Evolutionary conservation across 2,329 filamentous ascomycete genomes (phyloP).

Genomic region (Fusarium sp.): DNA sequence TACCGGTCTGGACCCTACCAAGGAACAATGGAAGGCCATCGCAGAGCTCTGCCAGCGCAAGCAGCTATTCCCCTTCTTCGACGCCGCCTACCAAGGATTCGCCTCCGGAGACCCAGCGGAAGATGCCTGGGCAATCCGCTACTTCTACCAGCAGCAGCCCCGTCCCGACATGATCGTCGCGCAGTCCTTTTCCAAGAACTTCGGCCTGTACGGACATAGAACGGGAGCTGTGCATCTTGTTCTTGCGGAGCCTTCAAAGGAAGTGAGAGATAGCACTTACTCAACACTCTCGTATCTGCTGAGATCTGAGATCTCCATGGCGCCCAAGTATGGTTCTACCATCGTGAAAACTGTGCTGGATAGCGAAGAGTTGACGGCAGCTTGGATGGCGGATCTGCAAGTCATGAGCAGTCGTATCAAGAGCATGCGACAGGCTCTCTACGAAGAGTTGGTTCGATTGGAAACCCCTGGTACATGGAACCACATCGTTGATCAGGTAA

Average conservation of each 20-base stretch:
- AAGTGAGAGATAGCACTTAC: conserved; percentile 18
- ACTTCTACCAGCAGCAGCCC: conserved; percentile 74
- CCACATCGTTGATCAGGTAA: conserved; percentile 84
- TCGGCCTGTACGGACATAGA: conserved; percentile 97
- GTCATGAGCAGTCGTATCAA: conserved; percentile 97
- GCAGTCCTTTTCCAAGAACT: conserved; percentile 97
- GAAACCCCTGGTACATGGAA: conserved; percentile 92
- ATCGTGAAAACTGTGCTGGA: conserved; percentile 90
- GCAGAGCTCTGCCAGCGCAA: conserved; percentile 79
- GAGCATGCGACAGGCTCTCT: conserved; percentile 84
- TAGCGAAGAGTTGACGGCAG: conserved; percentile 79
- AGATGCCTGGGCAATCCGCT: conserved; percentile 89
- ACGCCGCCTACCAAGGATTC: conserved; percentile 97
- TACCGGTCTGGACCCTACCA: conserved; percentile 92
- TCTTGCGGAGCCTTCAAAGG: conserved; percentile 87
- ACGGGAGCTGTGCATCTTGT: conserved; percentile 96
- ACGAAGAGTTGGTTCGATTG: conserved; percentile 83
- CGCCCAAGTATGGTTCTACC: conserved; percentile 90
- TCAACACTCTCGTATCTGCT: conserved; percentile 72
- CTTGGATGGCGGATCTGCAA: conserved; percentile 91
- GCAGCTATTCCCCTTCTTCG: conserved; percentile 96
- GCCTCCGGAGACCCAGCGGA: conserved; percentile 87
- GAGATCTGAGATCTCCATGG: conserved; percentile 96
- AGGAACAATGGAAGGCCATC: conserved; percentile 93
- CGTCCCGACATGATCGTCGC: conserved; percentile 88